Conservation (phyloP, 2,329 filamentous ascomycete species). For the Juglanconis juglandina region DNA sequence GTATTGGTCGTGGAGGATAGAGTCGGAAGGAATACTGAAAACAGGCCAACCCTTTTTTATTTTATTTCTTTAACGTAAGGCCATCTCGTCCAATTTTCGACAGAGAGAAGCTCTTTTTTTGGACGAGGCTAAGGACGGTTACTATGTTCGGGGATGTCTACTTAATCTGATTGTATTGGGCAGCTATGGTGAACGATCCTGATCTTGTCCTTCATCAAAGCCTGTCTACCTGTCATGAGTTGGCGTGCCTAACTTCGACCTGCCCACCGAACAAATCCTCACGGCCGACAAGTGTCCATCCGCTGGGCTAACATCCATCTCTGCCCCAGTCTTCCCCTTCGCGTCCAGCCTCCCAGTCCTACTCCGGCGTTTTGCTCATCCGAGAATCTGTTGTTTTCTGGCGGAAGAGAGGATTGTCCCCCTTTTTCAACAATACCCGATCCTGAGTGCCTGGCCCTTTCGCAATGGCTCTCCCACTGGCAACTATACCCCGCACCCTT, state of each 20-base stretch:
- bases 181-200: not conserved
- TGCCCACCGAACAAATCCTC: not conserved
- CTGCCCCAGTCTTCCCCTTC: not conserved
- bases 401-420: constrained; percentile 4
- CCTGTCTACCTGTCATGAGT: not conserved
- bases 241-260: not conserved
- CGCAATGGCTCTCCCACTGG: not conserved
- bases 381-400: constrained; percentile 11
- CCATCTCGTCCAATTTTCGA: no score
- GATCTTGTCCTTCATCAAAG: not conserved
- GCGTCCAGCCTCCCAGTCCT: not conserved
- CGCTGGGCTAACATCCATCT: not conserved
- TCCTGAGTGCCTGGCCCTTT: not conserved
- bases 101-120: no score
- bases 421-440: not conserved
- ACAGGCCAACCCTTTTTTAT: no score
- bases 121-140: not conserved
- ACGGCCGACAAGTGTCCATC: not conserved
- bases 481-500: constrained; percentile 2
- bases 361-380: not conserved
- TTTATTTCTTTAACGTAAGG: no score
- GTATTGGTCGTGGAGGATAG: not conserved
- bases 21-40: not conserved
- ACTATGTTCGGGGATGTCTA: not conserved
- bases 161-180: not conserved